Conservation (phyloP, 2,329 filamentous ascomycete genomes). For the Epichloe brachyelytri region DNA sequence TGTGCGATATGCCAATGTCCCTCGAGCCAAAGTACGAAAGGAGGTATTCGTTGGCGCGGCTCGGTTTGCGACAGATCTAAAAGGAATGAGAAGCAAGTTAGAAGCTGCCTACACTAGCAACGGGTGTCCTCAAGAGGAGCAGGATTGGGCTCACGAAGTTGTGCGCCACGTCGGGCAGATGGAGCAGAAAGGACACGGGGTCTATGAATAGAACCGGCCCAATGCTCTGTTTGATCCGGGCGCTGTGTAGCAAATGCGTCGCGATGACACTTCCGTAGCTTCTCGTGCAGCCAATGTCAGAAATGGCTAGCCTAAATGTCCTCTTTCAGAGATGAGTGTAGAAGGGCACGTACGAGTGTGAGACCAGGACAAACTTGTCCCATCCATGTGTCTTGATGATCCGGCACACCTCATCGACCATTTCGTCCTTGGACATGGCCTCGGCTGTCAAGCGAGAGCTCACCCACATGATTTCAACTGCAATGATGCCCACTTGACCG, state of each 20-base stretch:
- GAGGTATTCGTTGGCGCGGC: slow-evolving; percentile 41
- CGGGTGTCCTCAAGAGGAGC: no score
- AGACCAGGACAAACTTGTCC: slow-evolving; percentile 38
- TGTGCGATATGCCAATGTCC: slow-evolving; percentile 46
- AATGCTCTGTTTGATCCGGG: slow-evolving; percentile 22
- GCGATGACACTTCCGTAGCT: slow-evolving; percentile 42
- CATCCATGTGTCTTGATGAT: slow-evolving; percentile 39
- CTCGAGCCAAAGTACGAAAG: slow-evolving; percentile 47
- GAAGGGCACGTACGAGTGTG: slow-evolving; percentile 26
- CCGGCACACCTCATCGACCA: slow-evolving; percentile 36
- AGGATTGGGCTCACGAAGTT: slow-evolving; percentile 33
- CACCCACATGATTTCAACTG: slow-evolving; percentile 45
- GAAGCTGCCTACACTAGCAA: no score
- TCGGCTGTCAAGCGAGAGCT: slow-evolving; percentile 42
- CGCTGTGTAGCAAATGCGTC: slow-evolving; percentile 38
- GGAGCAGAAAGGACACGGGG: slow-evolving; percentile 45
- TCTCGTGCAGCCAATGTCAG: neutral
- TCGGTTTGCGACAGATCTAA: slow-evolving; percentile 26
- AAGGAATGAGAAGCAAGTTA: no score
- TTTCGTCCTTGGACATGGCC: slow-evolving; percentile 32
- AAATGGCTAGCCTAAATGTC: no score
- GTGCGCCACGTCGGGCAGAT: slow-evolving; percentile 49
- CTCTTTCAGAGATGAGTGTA: no score
- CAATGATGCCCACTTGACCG: slow-evolving; percentile 43
- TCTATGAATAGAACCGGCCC: slow-evolving; percentile 42